Conservation (phyloP, 1,284 basidiomycete genomes). For the Mycena citricolor region DNA sequence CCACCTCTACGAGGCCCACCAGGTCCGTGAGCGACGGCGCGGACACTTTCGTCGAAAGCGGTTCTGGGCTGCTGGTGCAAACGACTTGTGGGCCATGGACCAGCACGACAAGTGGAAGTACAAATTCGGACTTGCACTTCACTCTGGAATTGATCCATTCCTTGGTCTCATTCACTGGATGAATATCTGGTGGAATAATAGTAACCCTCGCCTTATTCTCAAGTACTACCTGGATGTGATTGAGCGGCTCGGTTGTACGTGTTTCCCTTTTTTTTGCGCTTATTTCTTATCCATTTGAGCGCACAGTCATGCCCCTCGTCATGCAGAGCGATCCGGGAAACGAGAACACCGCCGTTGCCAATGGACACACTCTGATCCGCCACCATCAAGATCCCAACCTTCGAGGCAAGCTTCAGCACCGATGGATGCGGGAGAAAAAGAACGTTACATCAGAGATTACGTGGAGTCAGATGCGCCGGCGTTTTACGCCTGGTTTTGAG, state of each 20-base stretch:
- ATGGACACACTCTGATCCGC: conserved; percentile 31
- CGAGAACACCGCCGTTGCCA: conserved; percentile 34
- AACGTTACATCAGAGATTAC: conserved; percentile 33
- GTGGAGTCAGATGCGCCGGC: conserved; percentile 26
- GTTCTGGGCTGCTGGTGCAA: conserved; percentile 39
- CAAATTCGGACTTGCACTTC: conserved; percentile 36
- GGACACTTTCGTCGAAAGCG: conserved; percentile 26
- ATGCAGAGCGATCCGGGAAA: conserved; percentile 35
- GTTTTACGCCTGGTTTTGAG: conserved; percentile 31
- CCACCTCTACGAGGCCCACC: conserved; percentile 22
- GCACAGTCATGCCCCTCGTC: conserved; percentile 28
- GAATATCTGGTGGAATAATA: conserved; percentile 43
- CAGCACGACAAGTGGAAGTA: conserved; percentile 40
- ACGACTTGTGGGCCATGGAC: conserved; percentile 34
- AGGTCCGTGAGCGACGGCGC: conserved; percentile 14
- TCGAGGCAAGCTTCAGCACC: conserved; percentile 32
- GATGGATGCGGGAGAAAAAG: conserved; percentile 26
- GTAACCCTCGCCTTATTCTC: conserved; percentile 36
- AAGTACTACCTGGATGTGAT: conserved; percentile 32
- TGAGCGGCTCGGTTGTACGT: conserved; percentile 20
- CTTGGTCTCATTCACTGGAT: conserved; percentile 34
- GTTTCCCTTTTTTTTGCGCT: conserved; percentile 5
- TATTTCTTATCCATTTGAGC: neutral
- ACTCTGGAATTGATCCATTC: conserved; percentile 36
- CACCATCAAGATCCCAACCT: conserved; percentile 31